These are phyloP conservation scores for Puccinia horiana DNA, from an alignment of 1,284 basidiomycete genomes.

Conservation along the genomic window DNA sequence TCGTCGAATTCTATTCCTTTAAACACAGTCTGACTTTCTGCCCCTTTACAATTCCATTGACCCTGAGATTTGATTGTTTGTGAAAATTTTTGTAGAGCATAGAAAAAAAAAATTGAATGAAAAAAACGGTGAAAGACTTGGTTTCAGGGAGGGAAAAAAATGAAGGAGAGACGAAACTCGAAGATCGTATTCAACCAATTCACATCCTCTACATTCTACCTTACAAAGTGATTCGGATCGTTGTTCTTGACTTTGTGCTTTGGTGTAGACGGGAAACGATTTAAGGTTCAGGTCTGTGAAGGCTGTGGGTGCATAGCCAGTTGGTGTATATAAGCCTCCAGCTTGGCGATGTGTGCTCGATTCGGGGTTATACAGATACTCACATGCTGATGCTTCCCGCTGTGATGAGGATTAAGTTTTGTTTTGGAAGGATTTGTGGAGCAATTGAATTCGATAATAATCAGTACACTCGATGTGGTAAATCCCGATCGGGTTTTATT, in stretches of 20 bases:
- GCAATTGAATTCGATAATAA: no score
- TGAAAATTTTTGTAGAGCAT: no score
- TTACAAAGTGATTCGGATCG: constrained; percentile 17
- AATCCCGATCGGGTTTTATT: no score
- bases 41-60: constrained; percentile 33
- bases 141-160: not conserved
- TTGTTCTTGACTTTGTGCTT: constrained; percentile 11
- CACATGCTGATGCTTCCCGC: constrained; percentile 45
- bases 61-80: constrained; percentile 23
- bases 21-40: constrained; percentile 36
- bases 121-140: not conserved
- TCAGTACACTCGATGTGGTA: no score
- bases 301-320: not conserved
- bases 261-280: not conserved
- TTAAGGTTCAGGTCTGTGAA: constrained; percentile 11
- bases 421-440: no score
- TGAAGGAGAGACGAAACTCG: constrained; percentile 8
- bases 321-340: not conserved
- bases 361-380: not conserved
- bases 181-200: constrained; percentile 45
- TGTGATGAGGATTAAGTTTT: no score
- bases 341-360: not conserved
- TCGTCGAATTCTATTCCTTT: constrained; percentile 47
- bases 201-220: constrained; percentile 45
- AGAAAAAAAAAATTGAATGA: not conserved